These are phyloP conservation scores for Mortierella sp. DNA, from an alignment of 371 early-diverging fungal species.

Conservation along the genomic window DNA sequence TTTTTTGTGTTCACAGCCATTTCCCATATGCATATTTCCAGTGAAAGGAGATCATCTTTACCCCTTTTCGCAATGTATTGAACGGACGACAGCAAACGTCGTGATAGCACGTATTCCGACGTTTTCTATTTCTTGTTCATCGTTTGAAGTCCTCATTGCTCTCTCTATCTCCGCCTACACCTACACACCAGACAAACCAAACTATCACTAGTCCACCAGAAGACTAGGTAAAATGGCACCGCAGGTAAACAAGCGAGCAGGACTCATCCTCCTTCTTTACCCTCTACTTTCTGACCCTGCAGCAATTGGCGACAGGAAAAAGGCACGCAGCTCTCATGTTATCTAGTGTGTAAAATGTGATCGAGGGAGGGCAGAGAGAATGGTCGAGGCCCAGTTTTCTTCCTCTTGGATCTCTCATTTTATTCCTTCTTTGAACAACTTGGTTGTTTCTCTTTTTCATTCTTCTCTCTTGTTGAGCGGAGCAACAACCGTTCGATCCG, in stretches of 20 bases:
- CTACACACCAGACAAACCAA: background rate
- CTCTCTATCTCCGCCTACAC: background rate
- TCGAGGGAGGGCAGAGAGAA: background rate
- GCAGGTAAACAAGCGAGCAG: too few relatives aligned
- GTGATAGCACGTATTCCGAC: background rate
- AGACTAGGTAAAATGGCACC: background rate
- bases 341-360: background rate
- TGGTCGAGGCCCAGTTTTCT: background rate
- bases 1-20: background rate
- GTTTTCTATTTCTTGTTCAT: background rate
- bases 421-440: background rate
- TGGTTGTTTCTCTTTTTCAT: background rate
- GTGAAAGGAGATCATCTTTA: background rate
- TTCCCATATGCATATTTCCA: background rate
- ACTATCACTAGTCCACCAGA: background rate
- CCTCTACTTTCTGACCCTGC: background rate
- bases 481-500: background rate
- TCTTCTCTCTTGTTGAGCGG: background rate
- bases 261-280: background rate
- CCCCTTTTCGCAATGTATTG: background rate
- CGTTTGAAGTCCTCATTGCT: background rate
- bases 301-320: background rate
- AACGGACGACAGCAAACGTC: background rate
- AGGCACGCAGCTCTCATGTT: background rate
- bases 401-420: background rate